Base-by-base conservation (phyloP, 768 basidiomycete species). In the Leucocoprinus sp. region DNA sequence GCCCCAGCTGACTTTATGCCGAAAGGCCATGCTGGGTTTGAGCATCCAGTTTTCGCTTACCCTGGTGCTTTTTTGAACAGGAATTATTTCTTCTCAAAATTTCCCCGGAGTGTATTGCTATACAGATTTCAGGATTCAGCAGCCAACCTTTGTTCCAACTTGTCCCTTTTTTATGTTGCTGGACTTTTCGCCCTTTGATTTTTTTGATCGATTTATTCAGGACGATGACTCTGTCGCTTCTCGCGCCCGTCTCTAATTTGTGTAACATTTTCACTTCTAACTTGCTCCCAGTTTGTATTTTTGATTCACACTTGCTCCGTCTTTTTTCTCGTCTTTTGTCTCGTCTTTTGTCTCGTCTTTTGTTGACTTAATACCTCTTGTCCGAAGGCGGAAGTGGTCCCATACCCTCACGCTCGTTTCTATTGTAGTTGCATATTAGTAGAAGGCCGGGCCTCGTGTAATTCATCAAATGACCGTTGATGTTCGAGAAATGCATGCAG, bases 1-100 rank as follows among this genome's bases (percentile, higher is more conserved):
- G 80, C 79, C 7, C 82, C 81, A 18, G 78, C 78, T 8, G 78
- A 84, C 56, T 60, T 83, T 29, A 64, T 70, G 48, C 63, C 66
- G 15, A 63, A 66, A 35, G 63, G 67, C 37, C 78, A 81, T 43
- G 51, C 57, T 35, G 78, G 76, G 33, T 83, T 84, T 56, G 64
- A 72, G 52, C 76, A 79, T 55, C 75, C 77, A 11, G 68, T 78
- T 36, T 70, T 85, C 35, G 61, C 68, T 8, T 57, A 80, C 50
- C 74, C 76, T 4, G 80, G 79, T 24, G 76, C 71, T 23, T 82
- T 84, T 61, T 83, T 51, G 68, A 44, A 28, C 19, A 45, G 11
- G 18, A 21, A n/a, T 4, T 8, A 4, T 14, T 39, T 49, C n/a
- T 21, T 17, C 36, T n/a, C n/a, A n/a, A n/a, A n/a, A n/a, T n/a